These are phyloP conservation scores for Polygonum aviculare DNA, from an alignment of 148 eudicot genomes.

Conservation along the genomic window DNA sequence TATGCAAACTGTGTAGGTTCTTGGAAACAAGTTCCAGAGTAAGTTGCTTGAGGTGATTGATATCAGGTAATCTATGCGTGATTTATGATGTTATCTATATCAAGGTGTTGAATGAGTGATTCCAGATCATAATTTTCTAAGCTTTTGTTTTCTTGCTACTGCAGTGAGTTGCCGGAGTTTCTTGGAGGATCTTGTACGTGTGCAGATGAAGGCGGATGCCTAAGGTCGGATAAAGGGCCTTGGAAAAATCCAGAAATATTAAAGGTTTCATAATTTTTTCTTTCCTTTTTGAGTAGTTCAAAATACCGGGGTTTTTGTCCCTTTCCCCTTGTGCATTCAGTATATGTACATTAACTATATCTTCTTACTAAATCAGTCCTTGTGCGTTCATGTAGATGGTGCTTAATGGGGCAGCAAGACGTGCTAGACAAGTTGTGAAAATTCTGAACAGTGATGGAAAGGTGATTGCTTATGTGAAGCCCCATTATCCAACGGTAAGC, in stretches of 20 bases:
- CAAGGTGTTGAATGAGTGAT: background rate
- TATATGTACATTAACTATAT: background rate
- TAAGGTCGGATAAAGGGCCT: constrained; percentile 87
- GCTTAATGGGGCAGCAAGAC: constrained; percentile 67
- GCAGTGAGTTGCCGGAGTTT: constrained; percentile 90
- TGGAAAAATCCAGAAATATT: constrained; percentile 81
- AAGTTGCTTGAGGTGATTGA: constrained; percentile 82
- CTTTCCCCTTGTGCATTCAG: background rate
- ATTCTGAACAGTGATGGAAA: constrained; percentile 84
- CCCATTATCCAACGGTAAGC: constrained; percentile 61
- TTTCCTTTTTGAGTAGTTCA: background rate
- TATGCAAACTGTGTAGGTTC: constrained; percentile 44
- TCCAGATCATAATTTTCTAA: background rate
- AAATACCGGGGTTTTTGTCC: background rate
- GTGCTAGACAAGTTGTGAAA: constrained; percentile 84
- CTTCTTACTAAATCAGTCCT: constrained; percentile 5
- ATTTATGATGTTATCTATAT: background rate
- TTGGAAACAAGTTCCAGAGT: constrained; percentile 86
- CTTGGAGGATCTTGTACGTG: constrained; percentile 88
- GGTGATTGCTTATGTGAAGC: constrained; percentile 87
- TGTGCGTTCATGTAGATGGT: constrained; percentile 53
- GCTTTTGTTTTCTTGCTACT: background rate
- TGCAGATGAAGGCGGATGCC: constrained; percentile 78
- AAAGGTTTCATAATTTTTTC: constrained; percentile 34
- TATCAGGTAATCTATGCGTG: constrained; percentile 44